phyloP scores from a whole-genome alignment of 2,329 filamentous ascomycete species.

The Coniochaeta pulveracea region DNA sequence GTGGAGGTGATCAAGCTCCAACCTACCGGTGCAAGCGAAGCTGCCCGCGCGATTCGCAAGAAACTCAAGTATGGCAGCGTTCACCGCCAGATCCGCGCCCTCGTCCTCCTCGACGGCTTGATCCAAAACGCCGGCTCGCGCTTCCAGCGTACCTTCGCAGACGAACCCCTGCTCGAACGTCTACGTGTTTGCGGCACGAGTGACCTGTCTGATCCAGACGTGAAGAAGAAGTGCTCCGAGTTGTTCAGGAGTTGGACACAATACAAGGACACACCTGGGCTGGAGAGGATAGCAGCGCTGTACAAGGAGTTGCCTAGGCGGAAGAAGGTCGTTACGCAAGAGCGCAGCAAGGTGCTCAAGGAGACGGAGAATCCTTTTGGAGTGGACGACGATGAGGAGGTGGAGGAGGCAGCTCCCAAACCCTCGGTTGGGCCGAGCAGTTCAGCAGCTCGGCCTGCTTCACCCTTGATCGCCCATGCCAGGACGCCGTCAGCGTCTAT shows the following conservation, averaged over 20 bases:
- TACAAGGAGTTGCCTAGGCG: conserved; percentile 57
- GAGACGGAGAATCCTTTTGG: conserved; percentile 69
- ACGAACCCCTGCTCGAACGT: conserved; percentile 85
- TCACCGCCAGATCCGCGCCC: conserved; percentile 82
- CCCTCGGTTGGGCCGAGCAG: conserved; percentile 6
- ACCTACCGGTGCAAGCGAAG: conserved; percentile 74
- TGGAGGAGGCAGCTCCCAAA: conserved; percentile 41
- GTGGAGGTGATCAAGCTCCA: conserved; percentile 92
- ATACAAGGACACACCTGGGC: conserved; percentile 70
- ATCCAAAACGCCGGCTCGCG: conserved; percentile 87
- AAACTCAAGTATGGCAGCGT: conserved; percentile 96
- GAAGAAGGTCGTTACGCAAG: conserved; percentile 64
- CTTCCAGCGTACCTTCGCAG: conserved; percentile 79
- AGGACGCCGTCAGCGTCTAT: conserved; percentile 12
- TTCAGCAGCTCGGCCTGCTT: not conserved
- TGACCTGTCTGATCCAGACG: conserved; percentile 69
- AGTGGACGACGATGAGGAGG: conserved; percentile 31
- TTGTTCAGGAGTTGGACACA: conserved; percentile 84
- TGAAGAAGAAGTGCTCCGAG: conserved; percentile 79
- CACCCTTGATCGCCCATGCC: conserved; percentile 17
- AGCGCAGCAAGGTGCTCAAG: conserved; percentile 70
- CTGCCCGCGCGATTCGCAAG: conserved; percentile 85
- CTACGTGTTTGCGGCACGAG: conserved; percentile 81
- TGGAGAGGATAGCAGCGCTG: conserved; percentile 68
- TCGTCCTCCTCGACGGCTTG: conserved; percentile 81